Evolutionary conservation across 345 rosid genomes (phyloP).

Genomic region (Hirschfeldia incana): DNA sequence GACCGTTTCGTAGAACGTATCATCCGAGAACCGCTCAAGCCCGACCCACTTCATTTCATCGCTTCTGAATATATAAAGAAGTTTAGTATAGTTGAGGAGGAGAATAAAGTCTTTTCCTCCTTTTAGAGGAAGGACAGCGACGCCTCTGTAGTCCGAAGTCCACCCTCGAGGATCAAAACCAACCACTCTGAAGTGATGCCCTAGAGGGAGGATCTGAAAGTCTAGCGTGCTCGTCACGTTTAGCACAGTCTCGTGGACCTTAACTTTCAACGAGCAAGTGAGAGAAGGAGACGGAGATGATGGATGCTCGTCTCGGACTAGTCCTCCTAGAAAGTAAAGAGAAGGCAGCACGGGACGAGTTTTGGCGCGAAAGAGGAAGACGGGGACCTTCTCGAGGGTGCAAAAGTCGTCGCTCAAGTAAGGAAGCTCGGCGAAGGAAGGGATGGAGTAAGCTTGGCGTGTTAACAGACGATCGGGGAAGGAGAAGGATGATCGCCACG

Average conservation of each 20-base stretch:
- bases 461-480: background rate
- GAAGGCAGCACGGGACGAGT: background rate
- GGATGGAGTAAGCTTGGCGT: background rate
- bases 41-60: background rate
- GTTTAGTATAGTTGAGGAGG: background rate
- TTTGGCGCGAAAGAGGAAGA: background rate
- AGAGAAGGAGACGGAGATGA: background rate
- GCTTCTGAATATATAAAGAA: background rate
- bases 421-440: background rate
- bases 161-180: background rate
- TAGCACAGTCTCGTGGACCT: background rate
- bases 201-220: background rate
- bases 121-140: background rate
- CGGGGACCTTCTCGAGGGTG: background rate
- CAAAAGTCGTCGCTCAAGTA: background rate
- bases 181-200: background rate
- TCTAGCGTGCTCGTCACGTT: background rate
- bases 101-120: background rate
- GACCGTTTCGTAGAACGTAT: background rate
- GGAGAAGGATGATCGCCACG: background rate
- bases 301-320: background rate
- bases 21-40: background rate
- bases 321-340: background rate
- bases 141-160: background rate
- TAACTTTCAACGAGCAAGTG: constrained; percentile 3